Evolutionary conservation across 2,329 filamentous ascomycete species (phyloP).

Genomic region (Penicillium sp.): DNA sequence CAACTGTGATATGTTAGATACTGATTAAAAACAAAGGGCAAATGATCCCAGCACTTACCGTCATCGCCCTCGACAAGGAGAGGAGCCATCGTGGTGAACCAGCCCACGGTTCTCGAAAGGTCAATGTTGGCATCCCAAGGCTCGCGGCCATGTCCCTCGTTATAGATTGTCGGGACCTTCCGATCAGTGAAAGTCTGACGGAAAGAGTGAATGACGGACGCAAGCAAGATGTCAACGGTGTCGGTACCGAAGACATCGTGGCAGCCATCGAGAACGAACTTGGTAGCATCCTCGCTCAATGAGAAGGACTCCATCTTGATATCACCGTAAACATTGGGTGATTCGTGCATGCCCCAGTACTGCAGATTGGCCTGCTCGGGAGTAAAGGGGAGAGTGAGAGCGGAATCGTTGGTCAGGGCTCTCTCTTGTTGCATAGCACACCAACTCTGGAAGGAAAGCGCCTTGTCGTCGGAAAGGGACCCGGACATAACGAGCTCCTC

Average conservation of each 20-base stretch:
- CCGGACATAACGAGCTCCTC: slow-evolving; percentile 33
- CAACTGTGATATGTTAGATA: slow-evolving; percentile 14
- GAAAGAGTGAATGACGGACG: slow-evolving; percentile 43
- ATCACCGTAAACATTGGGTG: slow-evolving; percentile 33
- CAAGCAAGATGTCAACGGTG: slow-evolving; percentile 35
- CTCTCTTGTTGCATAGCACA: slow-evolving; percentile 31
- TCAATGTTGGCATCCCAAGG: slow-evolving; percentile 43
- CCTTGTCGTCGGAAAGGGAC: slow-evolving; percentile 30
- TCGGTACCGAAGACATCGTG: slow-evolving; percentile 35
- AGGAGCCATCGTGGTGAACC: slow-evolving; percentile 49
- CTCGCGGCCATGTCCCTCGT: slow-evolving; percentile 49
- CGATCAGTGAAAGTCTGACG: slow-evolving; percentile 41
- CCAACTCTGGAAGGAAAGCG: slow-evolving; percentile 40
- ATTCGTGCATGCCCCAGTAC: slow-evolving; percentile 37
- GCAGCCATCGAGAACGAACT: slow-evolving; percentile 29
- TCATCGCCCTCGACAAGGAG: slow-evolving; percentile 30
- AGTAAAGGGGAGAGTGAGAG: slow-evolving; percentile 24
- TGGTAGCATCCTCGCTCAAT: slow-evolving; percentile 30
- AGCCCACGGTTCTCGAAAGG: slow-evolving; percentile 46
- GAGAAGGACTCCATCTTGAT: slow-evolving; percentile 34
- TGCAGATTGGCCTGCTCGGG: slow-evolving; percentile 28
- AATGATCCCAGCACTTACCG: slow-evolving; percentile 17
- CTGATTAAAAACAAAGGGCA: background rate
- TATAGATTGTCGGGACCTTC: slow-evolving; percentile 43
- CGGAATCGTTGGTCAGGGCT: slow-evolving; percentile 16